phyloP scores from a whole-genome alignment of 225 moss, liverwort and hornwort genomes.

The Lunularia cruciata region DNA sequence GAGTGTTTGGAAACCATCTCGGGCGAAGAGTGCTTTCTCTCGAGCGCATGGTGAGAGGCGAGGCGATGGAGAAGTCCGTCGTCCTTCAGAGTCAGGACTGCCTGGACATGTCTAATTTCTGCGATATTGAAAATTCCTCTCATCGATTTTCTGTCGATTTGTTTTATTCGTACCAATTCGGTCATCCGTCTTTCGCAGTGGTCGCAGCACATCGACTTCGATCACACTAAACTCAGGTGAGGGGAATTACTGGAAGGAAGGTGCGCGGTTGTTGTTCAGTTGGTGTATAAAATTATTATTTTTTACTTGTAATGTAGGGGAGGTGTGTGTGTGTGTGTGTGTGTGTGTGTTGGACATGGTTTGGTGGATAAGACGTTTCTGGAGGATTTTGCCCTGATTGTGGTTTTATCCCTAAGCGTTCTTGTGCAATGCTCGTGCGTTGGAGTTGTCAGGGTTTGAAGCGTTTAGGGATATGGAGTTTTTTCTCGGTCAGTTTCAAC shows the following conservation, averaged over 20 bases:
- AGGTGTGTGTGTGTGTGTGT: not conserved
- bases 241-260: not conserved
- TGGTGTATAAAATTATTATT: not conserved
- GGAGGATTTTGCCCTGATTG: not conserved
- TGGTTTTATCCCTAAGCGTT: conserved; percentile 4
- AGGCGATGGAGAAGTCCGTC: too few relatives aligned
- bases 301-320: not conserved
- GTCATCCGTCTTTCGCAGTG: not conserved
- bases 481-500: not conserved
- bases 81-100: too few relatives aligned
- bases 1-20: too few relatives aligned
- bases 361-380: not conserved
- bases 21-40: too few relatives aligned
- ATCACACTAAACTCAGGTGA: not conserved
- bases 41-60: too few relatives aligned
- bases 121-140: too few relatives aligned
- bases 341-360: not conserved
- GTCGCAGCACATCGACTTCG: not conserved
- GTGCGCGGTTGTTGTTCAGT: not conserved
- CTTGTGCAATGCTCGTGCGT: not conserved
- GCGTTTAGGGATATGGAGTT: not conserved
- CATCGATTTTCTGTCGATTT: too few relatives aligned
- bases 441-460: not conserved
- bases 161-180: too few relatives aligned
- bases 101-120: too few relatives aligned